A percentile compares a stretch with the other conserved stretches of the same genome.
These are phyloP conservation scores for Berberis thunbergii DNA, from an alignment of 164 flowering plant species.

Conservation along the genomic window DNA sequence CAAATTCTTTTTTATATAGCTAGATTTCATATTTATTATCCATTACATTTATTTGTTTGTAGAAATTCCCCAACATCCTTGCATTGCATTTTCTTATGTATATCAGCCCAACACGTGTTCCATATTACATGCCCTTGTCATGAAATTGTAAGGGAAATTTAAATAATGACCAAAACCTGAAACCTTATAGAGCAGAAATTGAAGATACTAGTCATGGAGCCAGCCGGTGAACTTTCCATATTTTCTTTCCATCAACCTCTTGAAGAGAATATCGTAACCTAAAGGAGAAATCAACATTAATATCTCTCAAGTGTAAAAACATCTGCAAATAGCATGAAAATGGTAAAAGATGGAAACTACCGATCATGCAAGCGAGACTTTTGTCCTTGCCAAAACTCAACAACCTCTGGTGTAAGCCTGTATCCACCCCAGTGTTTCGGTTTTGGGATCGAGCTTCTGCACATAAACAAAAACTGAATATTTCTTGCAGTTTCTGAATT, in stretches of 20 bases:
- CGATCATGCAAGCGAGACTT: conserved; percentile 89
- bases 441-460: conserved; percentile 83
- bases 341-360: conserved; percentile 18
- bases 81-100: too few relatives aligned
- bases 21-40: too few relatives aligned
- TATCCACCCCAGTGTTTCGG: conserved; percentile 90
- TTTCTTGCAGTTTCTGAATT: not conserved
- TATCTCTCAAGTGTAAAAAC: not conserved
- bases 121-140: too few relatives aligned
- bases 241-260: conserved; percentile 36
- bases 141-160: too few relatives aligned
- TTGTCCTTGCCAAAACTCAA: conserved; percentile 98
- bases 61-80: too few relatives aligned
- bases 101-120: too few relatives aligned
- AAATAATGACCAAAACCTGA: not conserved
- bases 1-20: too few relatives aligned
- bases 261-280: conserved; percentile 58
- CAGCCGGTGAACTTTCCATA: conserved; percentile 58
- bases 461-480: conserved; percentile 7
- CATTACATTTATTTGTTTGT: too few relatives aligned
- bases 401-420: conserved; percentile 65
- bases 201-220: conserved; percentile 54
- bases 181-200: conserved; percentile 14
- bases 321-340: not conserved
- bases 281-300: not conserved